A percentile compares a stretch with the other conserved stretches of the same genome.
phyloP scores from a whole-genome alignment of 441 rosid genomes.

The Aquilaria agallochum region DNA sequence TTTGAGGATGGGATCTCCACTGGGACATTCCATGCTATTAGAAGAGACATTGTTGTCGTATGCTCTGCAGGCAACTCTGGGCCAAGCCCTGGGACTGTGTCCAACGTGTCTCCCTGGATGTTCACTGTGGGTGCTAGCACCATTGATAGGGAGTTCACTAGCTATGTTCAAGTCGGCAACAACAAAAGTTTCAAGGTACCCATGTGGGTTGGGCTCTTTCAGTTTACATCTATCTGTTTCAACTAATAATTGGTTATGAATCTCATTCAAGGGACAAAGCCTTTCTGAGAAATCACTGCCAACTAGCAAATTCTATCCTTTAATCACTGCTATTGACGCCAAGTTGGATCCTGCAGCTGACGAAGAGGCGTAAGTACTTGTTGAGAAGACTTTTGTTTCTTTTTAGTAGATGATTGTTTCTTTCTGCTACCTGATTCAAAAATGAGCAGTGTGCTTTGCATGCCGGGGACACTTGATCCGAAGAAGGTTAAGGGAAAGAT shows the following conservation, averaged over 20 bases:
- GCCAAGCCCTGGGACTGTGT: constrained; percentile 37
- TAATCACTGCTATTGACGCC: constrained; percentile 37
- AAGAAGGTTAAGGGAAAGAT: constrained; percentile 34
- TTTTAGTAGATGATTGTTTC: constrained; percentile 1
- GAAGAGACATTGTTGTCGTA: constrained; percentile 37
- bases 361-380: constrained; percentile 40
- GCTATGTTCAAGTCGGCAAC: constrained; percentile 38
- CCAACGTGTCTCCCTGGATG: constrained; percentile 50
- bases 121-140: constrained; percentile 50
- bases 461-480: constrained; percentile 29
- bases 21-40: constrained; percentile 49
- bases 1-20: constrained; percentile 37
- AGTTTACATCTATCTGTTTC: background rate
- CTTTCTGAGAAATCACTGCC: constrained; percentile 32
- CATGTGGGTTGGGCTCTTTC: background rate
- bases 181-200: constrained; percentile 20
- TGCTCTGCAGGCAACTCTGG: constrained; percentile 42
- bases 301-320: constrained; percentile 29
- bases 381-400: constrained; percentile 27
- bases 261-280: constrained; percentile 43
- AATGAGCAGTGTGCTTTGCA: constrained; percentile 20
- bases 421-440: background rate
- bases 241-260: background rate
- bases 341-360: constrained; percentile 9
- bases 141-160: constrained; percentile 40